phyloP scores from a whole-genome alignment of 805 yeast genomes.

The Ogataea populi-albae region DNA sequence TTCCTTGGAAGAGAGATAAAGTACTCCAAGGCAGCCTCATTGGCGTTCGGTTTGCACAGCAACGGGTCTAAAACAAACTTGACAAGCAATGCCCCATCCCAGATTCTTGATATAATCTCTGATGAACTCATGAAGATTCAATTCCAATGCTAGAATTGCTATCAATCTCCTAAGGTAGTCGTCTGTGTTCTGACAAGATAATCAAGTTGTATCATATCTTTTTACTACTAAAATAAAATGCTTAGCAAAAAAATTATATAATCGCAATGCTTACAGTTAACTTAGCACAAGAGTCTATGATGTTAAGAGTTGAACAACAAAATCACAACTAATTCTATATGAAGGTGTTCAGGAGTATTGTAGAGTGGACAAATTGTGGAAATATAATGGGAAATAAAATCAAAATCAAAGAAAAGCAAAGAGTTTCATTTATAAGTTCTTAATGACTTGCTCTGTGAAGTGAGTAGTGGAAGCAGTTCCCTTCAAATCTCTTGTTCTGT shows the following conservation, averaged over 20 bases:
- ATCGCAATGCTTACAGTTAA: too few species aligned
- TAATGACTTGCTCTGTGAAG: constrained; percentile 90
- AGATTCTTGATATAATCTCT: constrained; percentile 36
- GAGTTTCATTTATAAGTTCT: constrained; percentile 67
- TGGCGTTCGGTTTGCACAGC: constrained; percentile 23
- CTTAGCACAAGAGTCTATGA: too few species aligned
- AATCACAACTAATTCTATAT: too few species aligned
- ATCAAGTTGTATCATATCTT: too few species aligned
- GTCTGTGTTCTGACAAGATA: too few species aligned
- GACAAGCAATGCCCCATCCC: constrained; percentile 55
- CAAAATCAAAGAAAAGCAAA: too few species aligned
- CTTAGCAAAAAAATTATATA: too few species aligned
- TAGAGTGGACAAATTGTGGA: too few species aligned
- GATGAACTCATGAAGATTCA: constrained; percentile 31
- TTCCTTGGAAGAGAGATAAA: constrained; percentile 38
- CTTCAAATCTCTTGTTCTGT: constrained; percentile 95
- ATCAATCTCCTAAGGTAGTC: constrained; percentile 4
- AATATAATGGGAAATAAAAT: too few species aligned
- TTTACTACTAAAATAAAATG: too few species aligned
- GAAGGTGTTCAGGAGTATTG: too few species aligned
- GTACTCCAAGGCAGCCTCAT: constrained; percentile 19
- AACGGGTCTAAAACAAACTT: constrained; percentile 28
- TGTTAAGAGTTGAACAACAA: too few species aligned
- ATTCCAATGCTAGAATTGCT: background rate
- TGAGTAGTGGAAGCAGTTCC: constrained; percentile 87